Evolutionary conservation across 1,284 basidiomycete species (phyloP).

Genomic region (Wallemia ichthyophaga): DNA sequence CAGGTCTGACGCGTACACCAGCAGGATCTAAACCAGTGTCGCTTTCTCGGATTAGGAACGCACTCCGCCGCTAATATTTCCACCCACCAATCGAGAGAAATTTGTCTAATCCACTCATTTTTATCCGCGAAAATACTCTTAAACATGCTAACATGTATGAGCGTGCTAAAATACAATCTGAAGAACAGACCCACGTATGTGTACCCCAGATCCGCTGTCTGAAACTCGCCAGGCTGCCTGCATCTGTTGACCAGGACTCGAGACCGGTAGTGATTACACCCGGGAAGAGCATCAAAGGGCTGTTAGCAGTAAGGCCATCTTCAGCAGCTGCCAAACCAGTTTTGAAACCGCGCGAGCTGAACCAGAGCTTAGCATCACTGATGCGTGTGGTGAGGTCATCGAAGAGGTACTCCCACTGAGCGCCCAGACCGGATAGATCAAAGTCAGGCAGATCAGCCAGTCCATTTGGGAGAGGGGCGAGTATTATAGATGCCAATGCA

Average conservation of each 20-base stretch:
- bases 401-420: conserved; percentile 9
- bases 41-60: no score
- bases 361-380: conserved; percentile 37
- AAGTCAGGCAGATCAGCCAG: conserved; percentile 5
- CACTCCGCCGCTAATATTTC: neutral
- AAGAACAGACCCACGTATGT: conserved; percentile 13
- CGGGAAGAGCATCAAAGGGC: neutral
- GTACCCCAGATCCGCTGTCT: conserved; percentile 65
- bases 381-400: conserved; percentile 19
- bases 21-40: conserved; percentile 70
- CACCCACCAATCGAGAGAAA: conserved; percentile 50
- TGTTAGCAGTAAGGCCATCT: conserved; percentile 29
- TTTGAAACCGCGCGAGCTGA: conserved; percentile 55
- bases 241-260: conserved; percentile 56
- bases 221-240: conserved; percentile 47
- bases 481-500: conserved; percentile 4
- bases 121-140: conserved; percentile 59
- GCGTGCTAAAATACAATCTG: conserved; percentile 8
- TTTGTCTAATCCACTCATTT: conserved; percentile 58
- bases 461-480: conserved; percentile 4
- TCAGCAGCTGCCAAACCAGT: conserved; percentile 40
- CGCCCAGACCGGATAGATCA: conserved; percentile 12
- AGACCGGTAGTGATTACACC: conserved; percentile 18
- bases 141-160: conserved; percentile 33
- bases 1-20: conserved; percentile 65